A percentile compares a stretch with the other conserved stretches of the same genome.
Evolutionary conservation across 1,139 yeast species (phyloP).

Genomic region (Debaryomycetaceae sp.): DNA sequence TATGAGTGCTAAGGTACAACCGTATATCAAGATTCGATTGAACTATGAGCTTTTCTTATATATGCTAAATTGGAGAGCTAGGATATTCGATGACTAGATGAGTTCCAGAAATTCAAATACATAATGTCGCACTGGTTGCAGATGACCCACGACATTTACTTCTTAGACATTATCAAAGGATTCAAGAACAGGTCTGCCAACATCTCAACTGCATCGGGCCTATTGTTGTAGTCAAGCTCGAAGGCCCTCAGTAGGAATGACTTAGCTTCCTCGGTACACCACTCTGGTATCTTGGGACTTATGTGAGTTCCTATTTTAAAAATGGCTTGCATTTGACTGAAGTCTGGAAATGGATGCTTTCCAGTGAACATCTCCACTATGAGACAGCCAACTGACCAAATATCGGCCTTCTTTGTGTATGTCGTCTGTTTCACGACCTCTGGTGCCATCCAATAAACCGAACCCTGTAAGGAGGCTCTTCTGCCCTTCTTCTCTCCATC

Average conservation of each 20-base stretch:
- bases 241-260: slow-evolving; percentile 67
- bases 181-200: slow-evolving; percentile 60
- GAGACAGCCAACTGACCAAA: slow-evolving; percentile 93
- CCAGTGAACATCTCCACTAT: slow-evolving; percentile 95
- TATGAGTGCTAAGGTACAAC: too few species aligned
- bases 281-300: slow-evolving; percentile 73
- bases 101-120: background rate
- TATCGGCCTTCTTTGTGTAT: slow-evolving; percentile 86
- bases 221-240: slow-evolving; percentile 65
- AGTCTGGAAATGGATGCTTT: slow-evolving; percentile 89
- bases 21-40: background rate
- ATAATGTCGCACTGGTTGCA: slow-evolving; percentile 3
- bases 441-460: slow-evolving; percentile 98
- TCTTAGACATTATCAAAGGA: slow-evolving; percentile 45
- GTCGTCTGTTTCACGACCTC: slow-evolving; percentile 92
- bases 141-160: slow-evolving; percentile 5
- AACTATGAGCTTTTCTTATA: background rate
- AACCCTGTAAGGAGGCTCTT: slow-evolving; percentile 86
- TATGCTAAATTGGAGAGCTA: background rate
- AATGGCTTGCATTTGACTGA: slow-evolving; percentile 94
- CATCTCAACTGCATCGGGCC: slow-evolving; percentile 73
- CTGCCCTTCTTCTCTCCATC: slow-evolving; percentile 36
- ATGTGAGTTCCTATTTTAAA: slow-evolving; percentile 86
- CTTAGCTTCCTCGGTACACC: slow-evolving; percentile 67
- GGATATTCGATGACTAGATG: background rate